Percentiles rank a stretch among this genome's conserved stretches.
phyloP scores from a whole-genome alignment of 202 grass and related monocot genomes.

The Zizania palustris region DNA sequence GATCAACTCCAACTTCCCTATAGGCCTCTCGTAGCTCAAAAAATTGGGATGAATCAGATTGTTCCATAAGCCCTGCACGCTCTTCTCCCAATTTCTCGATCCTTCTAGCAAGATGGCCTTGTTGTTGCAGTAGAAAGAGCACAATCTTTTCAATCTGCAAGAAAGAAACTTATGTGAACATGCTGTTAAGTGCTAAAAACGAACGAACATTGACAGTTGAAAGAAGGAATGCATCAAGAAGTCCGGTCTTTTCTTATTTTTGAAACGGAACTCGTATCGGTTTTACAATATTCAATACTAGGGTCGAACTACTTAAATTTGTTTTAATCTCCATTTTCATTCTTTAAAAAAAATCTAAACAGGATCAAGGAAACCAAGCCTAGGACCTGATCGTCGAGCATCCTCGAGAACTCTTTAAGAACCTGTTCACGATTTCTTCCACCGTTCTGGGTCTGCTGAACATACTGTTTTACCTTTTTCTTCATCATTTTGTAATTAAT shows the following conservation, averaged over 20 bases:
- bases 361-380: too few species aligned
- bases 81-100: slow-evolving; percentile 70
- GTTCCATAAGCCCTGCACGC: slow-evolving; percentile 45
- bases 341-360: too few species aligned
- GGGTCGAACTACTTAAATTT: too few species aligned
- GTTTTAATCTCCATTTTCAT: too few species aligned
- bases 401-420: slow-evolving; percentile 89
- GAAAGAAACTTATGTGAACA: not conserved
- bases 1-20: slow-evolving; percentile 68
- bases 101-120: slow-evolving; percentile 82
- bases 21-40: slow-evolving; percentile 68
- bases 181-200: slow-evolving; percentile 15
- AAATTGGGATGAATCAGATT: slow-evolving; percentile 51
- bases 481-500: slow-evolving; percentile 99
- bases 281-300: too few species aligned
- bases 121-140: slow-evolving; percentile 87
- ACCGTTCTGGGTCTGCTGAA: slow-evolving; percentile 66
- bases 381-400: slow-evolving; percentile 75
- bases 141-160: slow-evolving; percentile 90
- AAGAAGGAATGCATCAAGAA: not conserved
- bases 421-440: slow-evolving; percentile 66
- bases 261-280: too few species aligned
- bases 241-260: not conserved
- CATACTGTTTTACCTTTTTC: slow-evolving; percentile 95
- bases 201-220: not conserved